Evolutionary conservation across 176 grass and related monocot genomes (phyloP).

Genomic region (Aegilops sharonensis): DNA sequence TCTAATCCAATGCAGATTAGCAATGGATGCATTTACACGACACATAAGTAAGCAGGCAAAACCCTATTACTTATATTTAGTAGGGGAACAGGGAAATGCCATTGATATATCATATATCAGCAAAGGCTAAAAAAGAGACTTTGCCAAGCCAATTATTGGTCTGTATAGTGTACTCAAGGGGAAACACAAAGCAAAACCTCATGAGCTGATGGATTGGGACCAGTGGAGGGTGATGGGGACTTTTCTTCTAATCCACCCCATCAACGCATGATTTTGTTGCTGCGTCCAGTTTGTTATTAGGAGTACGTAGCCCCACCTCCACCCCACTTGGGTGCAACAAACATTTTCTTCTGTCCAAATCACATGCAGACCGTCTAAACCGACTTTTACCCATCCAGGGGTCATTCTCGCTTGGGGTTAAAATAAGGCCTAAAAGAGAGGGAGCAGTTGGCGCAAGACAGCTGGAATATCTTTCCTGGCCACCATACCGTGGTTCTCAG

Average conservation of each 20-base stretch:
- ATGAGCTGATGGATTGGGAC: neutral
- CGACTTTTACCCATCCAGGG: neutral
- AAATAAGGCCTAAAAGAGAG: neutral
- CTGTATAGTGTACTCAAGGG: neutral
- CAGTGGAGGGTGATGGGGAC: conserved; percentile 3
- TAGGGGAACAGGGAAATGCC: neutral
- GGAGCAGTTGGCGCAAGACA: neutral
- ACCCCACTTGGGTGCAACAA: conserved; percentile 15
- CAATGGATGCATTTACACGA: neutral
- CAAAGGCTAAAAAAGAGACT: neutral
- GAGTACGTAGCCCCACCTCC: neutral
- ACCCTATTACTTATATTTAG: no score
- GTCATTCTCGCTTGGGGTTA: neutral
- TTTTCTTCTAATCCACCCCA: conserved; percentile 33
- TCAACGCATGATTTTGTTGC: neutral
- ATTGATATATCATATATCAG: neutral
- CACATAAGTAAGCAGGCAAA: neutral
- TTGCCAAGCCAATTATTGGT: neutral
- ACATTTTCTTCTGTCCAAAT: neutral
- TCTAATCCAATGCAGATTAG: neutral
- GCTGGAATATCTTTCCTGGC: neutral
- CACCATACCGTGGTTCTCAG: no score
- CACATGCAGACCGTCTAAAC: conserved; percentile 4
- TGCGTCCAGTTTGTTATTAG: conserved; percentile 22
- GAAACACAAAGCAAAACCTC: neutral